Conservation (phyloP, 2,329 filamentous ascomycete genomes). For the Leptoxyphium fumago region DNA sequence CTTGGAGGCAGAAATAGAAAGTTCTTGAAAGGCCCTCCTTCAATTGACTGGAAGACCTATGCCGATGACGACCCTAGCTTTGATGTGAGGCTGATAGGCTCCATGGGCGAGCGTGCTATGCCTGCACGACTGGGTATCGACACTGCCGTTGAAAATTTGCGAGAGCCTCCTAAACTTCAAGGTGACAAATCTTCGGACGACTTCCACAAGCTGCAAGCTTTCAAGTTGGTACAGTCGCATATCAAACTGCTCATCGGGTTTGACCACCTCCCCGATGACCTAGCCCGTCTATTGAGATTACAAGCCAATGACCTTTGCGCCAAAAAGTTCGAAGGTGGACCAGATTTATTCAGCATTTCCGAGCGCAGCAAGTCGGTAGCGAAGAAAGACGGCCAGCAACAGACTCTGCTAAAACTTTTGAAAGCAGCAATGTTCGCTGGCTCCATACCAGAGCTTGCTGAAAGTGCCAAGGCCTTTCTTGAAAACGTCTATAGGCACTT, state of each 20-base stretch:
- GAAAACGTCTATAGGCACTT: constrained; percentile 79
- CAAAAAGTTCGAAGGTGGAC: constrained; percentile 55
- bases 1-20: constrained; percentile 89
- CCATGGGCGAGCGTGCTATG: constrained; percentile 70
- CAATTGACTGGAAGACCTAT: constrained; percentile 69
- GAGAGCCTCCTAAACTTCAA: constrained; percentile 55
- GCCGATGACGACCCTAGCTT: constrained; percentile 80
- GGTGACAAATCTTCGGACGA: constrained; percentile 53
- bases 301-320: constrained; percentile 75
- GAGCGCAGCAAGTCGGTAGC: constrained; percentile 69
- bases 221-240: constrained; percentile 75
- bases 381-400: constrained; percentile 77
- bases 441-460: constrained; percentile 65
- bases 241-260: constrained; percentile 80
- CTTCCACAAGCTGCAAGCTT: constrained; percentile 87
- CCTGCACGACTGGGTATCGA: constrained; percentile 77
- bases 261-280: constrained; percentile 78
- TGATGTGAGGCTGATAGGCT: constrained; percentile 77
- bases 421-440: constrained; percentile 79
- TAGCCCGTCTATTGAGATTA: constrained; percentile 68
- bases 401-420: constrained; percentile 67
- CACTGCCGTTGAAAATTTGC: constrained; percentile 72
- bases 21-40: constrained; percentile 79
- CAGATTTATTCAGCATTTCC: constrained; percentile 56
- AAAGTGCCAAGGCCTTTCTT: constrained; percentile 61